phyloP scores from a whole-genome alignment of 169 alveolate species.

The Eimeria sp. region DNA sequence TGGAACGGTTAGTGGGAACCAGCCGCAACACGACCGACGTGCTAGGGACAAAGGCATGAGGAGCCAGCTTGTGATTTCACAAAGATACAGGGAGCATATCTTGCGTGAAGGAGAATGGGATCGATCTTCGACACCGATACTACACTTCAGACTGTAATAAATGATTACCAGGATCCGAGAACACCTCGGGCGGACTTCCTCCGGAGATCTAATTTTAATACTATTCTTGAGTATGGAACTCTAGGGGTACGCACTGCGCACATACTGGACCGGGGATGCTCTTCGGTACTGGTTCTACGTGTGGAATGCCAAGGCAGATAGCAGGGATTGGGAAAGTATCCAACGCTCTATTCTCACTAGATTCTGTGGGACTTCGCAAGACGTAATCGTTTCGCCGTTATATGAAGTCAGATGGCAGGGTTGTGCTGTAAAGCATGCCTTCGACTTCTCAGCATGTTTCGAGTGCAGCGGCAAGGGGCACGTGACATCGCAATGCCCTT shows the following conservation, averaged over 20 bases:
- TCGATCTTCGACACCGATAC: not conserved
- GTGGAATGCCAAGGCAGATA: not conserved
- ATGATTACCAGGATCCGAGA: not conserved
- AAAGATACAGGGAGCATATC: too few relatives aligned
- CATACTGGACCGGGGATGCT: not conserved
- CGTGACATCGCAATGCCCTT: too few relatives aligned
- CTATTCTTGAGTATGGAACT: fast-evolving
- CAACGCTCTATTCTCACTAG: not conserved
- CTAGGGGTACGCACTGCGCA: not conserved
- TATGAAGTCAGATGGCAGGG: not conserved
- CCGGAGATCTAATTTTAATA: not conserved
- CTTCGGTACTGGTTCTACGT: not conserved
- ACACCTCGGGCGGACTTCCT: not conserved
- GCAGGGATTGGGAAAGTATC: not conserved
- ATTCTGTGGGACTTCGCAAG: not conserved
- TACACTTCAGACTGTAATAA: not conserved
- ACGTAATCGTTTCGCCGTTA: not conserved
- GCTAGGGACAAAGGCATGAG: not conserved
- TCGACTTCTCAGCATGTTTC: not conserved
- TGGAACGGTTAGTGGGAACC: not conserved
- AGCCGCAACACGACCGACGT: not conserved
- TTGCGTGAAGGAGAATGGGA: not conserved
- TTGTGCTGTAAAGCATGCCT: not conserved
- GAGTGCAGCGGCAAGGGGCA: not conserved
- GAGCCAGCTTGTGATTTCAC: not conserved